Conservation (phyloP, 176 grass and related monocot species). For the Musa itinerans region DNA sequence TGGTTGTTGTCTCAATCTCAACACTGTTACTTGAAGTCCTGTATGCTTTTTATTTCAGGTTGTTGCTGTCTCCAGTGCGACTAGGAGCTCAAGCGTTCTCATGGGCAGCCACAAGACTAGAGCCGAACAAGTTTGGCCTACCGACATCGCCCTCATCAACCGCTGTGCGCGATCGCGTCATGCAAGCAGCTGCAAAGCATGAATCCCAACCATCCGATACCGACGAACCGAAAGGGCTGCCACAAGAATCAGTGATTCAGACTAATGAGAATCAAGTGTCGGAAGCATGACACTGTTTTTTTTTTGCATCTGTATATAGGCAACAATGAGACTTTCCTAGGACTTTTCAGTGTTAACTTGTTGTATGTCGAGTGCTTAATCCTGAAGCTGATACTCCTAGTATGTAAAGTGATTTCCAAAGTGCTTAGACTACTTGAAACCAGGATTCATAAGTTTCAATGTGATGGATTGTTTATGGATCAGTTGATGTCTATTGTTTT, state of each 20-base stretch:
- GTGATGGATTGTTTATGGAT: too few relatives aligned
- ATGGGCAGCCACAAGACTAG: conserved; percentile 52
- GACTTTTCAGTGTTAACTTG: too few relatives aligned
- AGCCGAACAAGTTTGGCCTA: conserved; percentile 72
- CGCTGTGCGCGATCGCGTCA: conserved; percentile 74
- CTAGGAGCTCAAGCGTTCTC: conserved; percentile 54
- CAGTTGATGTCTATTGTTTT: too few relatives aligned
- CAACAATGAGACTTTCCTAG: background rate
- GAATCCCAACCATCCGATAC: conserved; percentile 66
- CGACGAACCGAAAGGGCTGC: conserved; percentile 24
- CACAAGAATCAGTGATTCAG: conserved; percentile 11
- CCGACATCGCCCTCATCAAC: conserved; percentile 81
- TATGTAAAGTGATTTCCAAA: too few relatives aligned
- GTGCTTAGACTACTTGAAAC: too few relatives aligned
- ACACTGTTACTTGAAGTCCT: background rate
- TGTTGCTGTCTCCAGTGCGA: conserved; percentile 57
- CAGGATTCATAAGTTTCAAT: too few relatives aligned
- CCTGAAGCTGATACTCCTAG: too few relatives aligned
- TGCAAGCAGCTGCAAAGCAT: conserved; percentile 86
- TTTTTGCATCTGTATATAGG: background rate
- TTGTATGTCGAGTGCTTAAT: too few relatives aligned
- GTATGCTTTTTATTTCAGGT: conserved; percentile 18
- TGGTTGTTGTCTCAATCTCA: too few relatives aligned
- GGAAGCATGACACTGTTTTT: conserved; percentile 36
- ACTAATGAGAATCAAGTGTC: conserved; percentile 40